These are phyloP conservation scores for Arachis hypogaea DNA, from an alignment of 306 rosid genomes.

Conservation along the genomic window DNA sequence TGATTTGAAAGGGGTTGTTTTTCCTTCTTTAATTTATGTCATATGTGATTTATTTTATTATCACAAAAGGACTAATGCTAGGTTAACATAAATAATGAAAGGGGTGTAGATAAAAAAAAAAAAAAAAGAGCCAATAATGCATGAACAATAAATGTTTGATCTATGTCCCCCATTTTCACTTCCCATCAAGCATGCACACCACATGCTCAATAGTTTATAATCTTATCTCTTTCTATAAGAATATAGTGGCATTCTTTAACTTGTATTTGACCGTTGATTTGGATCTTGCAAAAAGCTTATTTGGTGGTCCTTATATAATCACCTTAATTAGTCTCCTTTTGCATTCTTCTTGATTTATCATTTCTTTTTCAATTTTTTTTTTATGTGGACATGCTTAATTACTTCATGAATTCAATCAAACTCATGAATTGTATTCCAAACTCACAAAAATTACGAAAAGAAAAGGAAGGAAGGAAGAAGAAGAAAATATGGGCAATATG, in stretches of 20 bases:
- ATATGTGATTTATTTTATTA: slow-evolving; percentile 3
- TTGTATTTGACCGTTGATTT: slow-evolving; percentile 52
- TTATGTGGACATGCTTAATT: slow-evolving; percentile 35
- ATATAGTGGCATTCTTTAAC: slow-evolving; percentile 30
- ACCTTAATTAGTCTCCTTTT: neutral
- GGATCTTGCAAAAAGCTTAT: slow-evolving; percentile 38
- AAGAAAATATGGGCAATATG: neutral
- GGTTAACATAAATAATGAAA: slow-evolving; percentile 23
- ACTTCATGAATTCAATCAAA: neutral
- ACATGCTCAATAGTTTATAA: slow-evolving; percentile 39
- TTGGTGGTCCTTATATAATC: slow-evolving; percentile 32
- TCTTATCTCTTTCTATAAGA: slow-evolving; percentile 46
- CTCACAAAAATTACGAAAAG: too few relatives aligned
- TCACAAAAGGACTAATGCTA: slow-evolving; percentile 10
- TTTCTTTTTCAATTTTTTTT: slow-evolving; percentile 21
- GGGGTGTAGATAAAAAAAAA: too few relatives aligned
- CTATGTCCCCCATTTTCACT: slow-evolving; percentile 45
- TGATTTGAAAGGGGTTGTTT: slow-evolving; percentile 38
- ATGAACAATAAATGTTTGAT: slow-evolving; percentile 47
- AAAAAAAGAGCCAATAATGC: slow-evolving; percentile 43
- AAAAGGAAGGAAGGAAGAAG: neutral
- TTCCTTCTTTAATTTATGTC: slow-evolving; percentile 22
- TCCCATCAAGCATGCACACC: slow-evolving; percentile 41
- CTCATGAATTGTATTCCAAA: neutral
- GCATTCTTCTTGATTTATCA: neutral